Evolutionary conservation across 78 protist species (phyloP).

Genomic region (Pigoraptor vietnamica): DNA sequence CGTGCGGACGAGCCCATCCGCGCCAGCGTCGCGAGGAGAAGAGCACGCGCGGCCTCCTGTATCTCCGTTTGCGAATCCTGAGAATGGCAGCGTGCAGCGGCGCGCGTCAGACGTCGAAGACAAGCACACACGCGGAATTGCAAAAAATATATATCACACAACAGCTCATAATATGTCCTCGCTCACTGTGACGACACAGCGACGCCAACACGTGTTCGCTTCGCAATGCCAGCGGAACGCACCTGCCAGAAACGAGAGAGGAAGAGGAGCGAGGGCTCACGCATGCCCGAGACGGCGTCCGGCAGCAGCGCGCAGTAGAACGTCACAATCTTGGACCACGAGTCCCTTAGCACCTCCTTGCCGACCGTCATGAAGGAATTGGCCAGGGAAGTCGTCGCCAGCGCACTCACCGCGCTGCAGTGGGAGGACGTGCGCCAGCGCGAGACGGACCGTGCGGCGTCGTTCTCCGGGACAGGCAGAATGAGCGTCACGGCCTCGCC

Average conservation of each 20-base stretch:
- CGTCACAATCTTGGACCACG: background rate
- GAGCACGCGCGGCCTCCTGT: constrained; percentile 26
- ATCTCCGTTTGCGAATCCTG: constrained; percentile 1
- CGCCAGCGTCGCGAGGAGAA: background rate
- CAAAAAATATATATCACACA: no score
- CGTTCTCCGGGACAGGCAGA: background rate
- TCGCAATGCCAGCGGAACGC: background rate
- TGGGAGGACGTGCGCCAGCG: background rate
- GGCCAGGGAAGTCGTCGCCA: background rate
- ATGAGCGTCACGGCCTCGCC: background rate
- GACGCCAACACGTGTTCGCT: no score
- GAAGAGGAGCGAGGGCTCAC: constrained; percentile 12
- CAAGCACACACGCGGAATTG: no score
- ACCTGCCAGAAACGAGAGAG: constrained; percentile 4
- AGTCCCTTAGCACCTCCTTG: background rate
- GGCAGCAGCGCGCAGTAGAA: constrained; percentile 2
- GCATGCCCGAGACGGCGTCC: background rate
- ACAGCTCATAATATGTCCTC: no score
- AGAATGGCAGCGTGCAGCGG: no score
- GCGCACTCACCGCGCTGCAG: background rate
- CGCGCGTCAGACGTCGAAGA: no score
- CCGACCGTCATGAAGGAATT: background rate
- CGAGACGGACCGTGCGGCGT: background rate
- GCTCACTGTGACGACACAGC: no score
- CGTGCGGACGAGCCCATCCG: background rate